These are phyloP conservation scores for Symbiodinium pilosum DNA, from an alignment of 73 alveolate genomes.

Conservation along the genomic window DNA sequence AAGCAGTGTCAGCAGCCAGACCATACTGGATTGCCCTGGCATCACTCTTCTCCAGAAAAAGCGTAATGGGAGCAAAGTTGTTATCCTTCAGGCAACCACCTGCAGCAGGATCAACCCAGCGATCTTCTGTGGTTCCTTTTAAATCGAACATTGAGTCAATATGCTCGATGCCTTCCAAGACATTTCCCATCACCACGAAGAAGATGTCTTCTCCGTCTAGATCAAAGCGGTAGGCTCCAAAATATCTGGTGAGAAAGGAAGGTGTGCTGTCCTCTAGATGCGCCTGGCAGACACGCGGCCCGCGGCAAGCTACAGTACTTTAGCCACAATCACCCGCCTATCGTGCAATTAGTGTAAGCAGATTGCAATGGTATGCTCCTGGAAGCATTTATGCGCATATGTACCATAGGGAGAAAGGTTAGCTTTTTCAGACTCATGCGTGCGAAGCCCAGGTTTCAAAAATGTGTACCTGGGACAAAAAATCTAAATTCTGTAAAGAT, in stretches of 20 bases:
- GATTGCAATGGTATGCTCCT: no score
- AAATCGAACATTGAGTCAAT: neutral
- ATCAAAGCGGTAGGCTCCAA: neutral
- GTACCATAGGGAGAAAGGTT: no score
- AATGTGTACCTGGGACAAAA: no score
- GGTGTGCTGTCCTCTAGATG: neutral
- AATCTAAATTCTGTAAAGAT: no score
- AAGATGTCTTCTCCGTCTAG: neutral
- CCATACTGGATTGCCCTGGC: neutral
- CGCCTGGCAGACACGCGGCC: no score
- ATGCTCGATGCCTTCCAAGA: neutral
- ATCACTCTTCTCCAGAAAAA: neutral
- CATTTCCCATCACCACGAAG: neutral
- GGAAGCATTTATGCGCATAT: no score
- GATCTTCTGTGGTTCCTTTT: constrained; percentile 1
- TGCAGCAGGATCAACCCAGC: neutral
- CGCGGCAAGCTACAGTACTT: neutral
- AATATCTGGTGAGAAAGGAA: neutral
- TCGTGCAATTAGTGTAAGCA: neutral
- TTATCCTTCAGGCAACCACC: neutral
- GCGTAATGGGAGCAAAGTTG: neutral
- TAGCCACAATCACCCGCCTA: neutral
- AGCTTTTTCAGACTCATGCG: no score
- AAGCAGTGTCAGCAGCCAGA: neutral
- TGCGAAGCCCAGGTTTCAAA: no score